These are phyloP conservation scores for Ascochyta fabae DNA, from an alignment of 2,329 filamentous ascomycete species.

Conservation along the genomic window DNA sequence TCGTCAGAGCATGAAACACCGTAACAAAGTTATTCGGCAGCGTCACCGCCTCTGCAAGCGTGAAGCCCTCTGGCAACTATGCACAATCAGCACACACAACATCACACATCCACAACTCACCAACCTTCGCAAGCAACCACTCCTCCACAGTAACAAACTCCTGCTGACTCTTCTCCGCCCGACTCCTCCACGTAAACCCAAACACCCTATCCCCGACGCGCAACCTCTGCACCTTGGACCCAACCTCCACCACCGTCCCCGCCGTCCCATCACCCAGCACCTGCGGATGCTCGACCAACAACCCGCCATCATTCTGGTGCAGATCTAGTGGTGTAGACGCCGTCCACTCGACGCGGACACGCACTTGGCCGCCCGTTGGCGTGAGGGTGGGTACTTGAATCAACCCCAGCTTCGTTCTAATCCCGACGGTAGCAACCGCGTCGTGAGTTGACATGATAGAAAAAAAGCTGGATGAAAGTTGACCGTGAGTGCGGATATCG, in stretches of 20 bases:
- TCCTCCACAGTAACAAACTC: constrained; percentile 61
- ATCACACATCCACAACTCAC: not conserved
- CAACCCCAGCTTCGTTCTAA: constrained; percentile 46
- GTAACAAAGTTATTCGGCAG: constrained; percentile 65
- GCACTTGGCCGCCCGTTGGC: constrained; percentile 55
- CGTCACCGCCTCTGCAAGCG: constrained; percentile 58
- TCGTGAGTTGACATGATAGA: no score
- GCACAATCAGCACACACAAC: constrained; percentile 7
- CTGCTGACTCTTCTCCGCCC: constrained; percentile 62
- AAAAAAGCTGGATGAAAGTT: no score
- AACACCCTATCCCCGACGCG: constrained; percentile 63
- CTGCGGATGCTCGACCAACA: constrained; percentile 60
- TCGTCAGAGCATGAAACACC: constrained; percentile 61
- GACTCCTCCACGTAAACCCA: constrained; percentile 59
- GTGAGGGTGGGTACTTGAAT: constrained; percentile 45
- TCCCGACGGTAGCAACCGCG: constrained; percentile 19
- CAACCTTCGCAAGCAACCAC: constrained; percentile 50
- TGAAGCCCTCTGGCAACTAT: constrained; percentile 52
- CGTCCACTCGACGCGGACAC: constrained; percentile 64
- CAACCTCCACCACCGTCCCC: constrained; percentile 61
- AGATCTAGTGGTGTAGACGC: constrained; percentile 67
- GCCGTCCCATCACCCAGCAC: constrained; percentile 60
- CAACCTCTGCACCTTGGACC: constrained; percentile 54
- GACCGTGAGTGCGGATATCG: no score
- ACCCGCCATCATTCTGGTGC: constrained; percentile 66